A percentile compares a stretch with the other conserved stretches of the same genome.
phyloP scores from a whole-genome alignment of 1,284 basidiomycete species.

The Sporisorium scitamineum region DNA sequence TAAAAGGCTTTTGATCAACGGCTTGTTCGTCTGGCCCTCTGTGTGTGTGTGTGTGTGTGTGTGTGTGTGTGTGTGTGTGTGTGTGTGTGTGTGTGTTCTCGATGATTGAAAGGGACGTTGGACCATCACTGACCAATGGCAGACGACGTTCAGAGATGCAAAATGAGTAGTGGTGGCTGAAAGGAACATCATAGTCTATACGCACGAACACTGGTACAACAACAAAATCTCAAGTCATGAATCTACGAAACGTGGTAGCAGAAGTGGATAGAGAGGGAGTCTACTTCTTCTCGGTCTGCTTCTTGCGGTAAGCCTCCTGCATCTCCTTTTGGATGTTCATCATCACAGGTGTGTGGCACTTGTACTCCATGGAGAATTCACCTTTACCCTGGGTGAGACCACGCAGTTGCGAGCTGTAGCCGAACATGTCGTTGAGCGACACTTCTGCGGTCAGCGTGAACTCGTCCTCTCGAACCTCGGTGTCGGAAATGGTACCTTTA shows the following conservation, averaged over 20 bases:
- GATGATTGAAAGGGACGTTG: neutral
- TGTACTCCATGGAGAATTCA: constrained; percentile 87
- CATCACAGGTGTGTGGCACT: constrained; percentile 82
- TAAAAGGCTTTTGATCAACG: neutral
- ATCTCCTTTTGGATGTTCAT: constrained; percentile 87
- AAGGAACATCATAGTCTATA: constrained; percentile 14
- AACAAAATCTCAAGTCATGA: too few species aligned
- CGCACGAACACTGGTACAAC: constrained; percentile 13
- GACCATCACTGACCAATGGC: neutral
- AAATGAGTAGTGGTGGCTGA: constrained; percentile 27
- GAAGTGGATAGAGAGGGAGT: neutral
- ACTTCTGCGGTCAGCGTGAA: constrained; percentile 93
- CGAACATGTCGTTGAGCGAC: constrained; percentile 98
- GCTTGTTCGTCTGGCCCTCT: neutral
- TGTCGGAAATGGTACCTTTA: constrained; percentile 93
- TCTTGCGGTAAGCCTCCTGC: constrained; percentile 72
- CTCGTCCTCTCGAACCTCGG: constrained; percentile 96
- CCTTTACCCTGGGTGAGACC: constrained; percentile 83
- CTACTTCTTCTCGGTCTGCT: constrained; percentile 50
- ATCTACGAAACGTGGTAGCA: neutral
- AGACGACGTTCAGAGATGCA: neutral
- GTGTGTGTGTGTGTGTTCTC: neutral
- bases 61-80: neutral
- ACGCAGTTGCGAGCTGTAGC: constrained; percentile 77
- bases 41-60: neutral